phyloP scores from a whole-genome alignment of 2,329 filamentous ascomycete species.

The Esteya vermicola region DNA sequence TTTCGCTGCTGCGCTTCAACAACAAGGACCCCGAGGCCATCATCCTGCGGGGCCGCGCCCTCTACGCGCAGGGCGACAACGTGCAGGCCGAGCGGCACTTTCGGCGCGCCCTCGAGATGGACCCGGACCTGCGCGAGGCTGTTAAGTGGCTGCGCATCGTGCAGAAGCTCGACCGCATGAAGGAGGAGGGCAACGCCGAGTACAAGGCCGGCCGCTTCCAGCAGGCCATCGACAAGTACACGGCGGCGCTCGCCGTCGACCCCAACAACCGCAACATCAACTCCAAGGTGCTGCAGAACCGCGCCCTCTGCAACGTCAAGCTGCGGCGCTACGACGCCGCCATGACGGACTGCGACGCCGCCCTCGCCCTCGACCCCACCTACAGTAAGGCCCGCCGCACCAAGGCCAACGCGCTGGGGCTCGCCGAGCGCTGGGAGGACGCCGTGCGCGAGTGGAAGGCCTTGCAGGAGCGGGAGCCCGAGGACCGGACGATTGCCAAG shows the following conservation, averaged over 20 bases:
- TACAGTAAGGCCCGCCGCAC: constrained; percentile 91
- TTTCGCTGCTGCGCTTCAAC: constrained; percentile 73
- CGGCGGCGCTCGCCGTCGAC: constrained; percentile 70
- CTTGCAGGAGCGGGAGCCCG: constrained; percentile 68
- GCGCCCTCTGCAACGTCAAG: constrained; percentile 70
- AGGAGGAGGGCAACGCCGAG: constrained; percentile 79
- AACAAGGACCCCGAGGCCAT: constrained; percentile 87
- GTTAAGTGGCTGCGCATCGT: constrained; percentile 81
- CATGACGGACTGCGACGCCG: constrained; percentile 73
- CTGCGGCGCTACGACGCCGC: constrained; percentile 74
- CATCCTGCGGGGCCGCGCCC: constrained; percentile 71
- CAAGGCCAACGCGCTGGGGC: constrained; percentile 77
- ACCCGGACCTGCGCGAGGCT: constrained; percentile 81
- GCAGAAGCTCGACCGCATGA: constrained; percentile 83
- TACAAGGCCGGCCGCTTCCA: constrained; percentile 79
- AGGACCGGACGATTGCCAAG: constrained; percentile 65
- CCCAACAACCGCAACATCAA: constrained; percentile 83
- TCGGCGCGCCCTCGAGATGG: constrained; percentile 74
- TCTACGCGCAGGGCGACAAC: constrained; percentile 88
- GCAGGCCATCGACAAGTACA: constrained; percentile 73
- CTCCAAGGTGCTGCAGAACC: constrained; percentile 87
- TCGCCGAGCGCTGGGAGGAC: constrained; percentile 82
- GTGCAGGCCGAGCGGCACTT: constrained; percentile 90
- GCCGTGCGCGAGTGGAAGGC: constrained; percentile 80
- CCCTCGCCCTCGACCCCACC: constrained; percentile 64